A percentile compares a stretch with the other conserved stretches of the same genome.
phyloP scores from a whole-genome alignment of 306 rosid species.

The Abrus pulchellus region DNA sequence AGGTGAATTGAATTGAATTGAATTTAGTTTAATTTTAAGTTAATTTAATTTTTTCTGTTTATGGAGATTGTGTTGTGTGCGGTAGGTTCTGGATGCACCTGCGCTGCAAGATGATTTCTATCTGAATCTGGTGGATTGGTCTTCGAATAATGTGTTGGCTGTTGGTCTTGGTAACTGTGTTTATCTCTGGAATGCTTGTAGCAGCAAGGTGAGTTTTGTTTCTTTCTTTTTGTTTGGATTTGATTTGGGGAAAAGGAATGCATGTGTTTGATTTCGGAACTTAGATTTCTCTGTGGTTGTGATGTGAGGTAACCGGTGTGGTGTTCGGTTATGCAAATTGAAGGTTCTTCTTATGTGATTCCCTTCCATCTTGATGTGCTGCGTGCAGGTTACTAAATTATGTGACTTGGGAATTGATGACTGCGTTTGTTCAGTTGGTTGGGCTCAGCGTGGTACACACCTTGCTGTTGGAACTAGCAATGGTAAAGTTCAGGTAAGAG shows the following conservation, averaged over 20 bases:
- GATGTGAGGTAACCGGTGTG: background rate
- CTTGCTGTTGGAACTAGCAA: slow-evolving; percentile 96
- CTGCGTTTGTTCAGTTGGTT: slow-evolving; percentile 94
- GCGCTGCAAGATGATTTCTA: slow-evolving; percentile 98
- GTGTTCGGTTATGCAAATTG: slow-evolving; percentile 1
- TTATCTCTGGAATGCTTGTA: slow-evolving; percentile 99
- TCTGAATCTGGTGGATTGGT: slow-evolving; percentile 98
- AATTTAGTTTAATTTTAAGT: background rate
- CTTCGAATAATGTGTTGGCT: slow-evolving; percentile 91
- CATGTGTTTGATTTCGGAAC: slow-evolving; percentile 1
- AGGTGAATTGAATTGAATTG: slow-evolving; percentile 55
- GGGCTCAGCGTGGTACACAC: slow-evolving; percentile 98
- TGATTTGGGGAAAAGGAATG: slow-evolving; percentile 31
- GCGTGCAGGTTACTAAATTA: slow-evolving; percentile 86
- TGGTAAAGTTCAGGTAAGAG: slow-evolving; percentile 93
- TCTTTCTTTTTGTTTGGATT: background rate
- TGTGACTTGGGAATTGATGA: slow-evolving; percentile 96
- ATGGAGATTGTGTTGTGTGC: slow-evolving; percentile 30
- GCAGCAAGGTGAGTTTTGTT: slow-evolving; percentile 78
- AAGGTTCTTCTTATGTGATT: slow-evolving; percentile 1
- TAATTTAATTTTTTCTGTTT: slow-evolving; percentile 30
- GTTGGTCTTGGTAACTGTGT: slow-evolving; percentile 97
- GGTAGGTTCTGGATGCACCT: slow-evolving; percentile 95
- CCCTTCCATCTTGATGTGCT: slow-evolving; percentile 40
- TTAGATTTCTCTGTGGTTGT: slow-evolving; percentile 9